Evolutionary conservation across 2,329 filamentous ascomycete genomes (phyloP), one percentile per base, ranked within the genome.

Genomic region (Conoideocrella luteorostrata): DNA sequence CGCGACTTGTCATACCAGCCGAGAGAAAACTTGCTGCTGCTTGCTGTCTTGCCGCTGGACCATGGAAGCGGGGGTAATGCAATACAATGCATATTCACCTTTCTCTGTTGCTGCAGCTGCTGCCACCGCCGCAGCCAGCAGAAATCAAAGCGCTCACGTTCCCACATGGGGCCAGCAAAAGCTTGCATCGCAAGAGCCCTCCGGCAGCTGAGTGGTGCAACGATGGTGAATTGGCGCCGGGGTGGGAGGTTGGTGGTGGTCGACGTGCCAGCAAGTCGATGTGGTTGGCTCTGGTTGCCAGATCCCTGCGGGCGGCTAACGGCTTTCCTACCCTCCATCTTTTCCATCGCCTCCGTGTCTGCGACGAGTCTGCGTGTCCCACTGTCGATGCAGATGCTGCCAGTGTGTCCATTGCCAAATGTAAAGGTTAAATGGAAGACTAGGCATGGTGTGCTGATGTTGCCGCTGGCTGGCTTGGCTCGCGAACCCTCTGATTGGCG

Each of bases 231-330:
- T 34, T 44, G 28, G 36, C 28, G 43, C 43, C 29, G 29, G 28
- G 28, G 29, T 17, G 39, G 30, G 35, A 40, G 17, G 36, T 29
- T 40, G 37, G 36, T 41, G 37, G 37, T n/a, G 38, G 43, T 32
- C 15, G 17, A 21, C 13, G n/a, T 29, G 38, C 15, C 24, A 28
- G 28, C 20, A 24, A 23, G 4, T 24, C 11, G 30, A 46, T 18
- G 39, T 39, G 44, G 36, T 43, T 39, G 44, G 34, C 28, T 12
- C n/a, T 12, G 15, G 30, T 15, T 20, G 39, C 15, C 13, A 15
- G 24, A 17, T 24, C 39, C 43, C 39, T 20, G 23, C 23, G 32
- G 38, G 43, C 43, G 43, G 38, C 38, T 45, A 45, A 22, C 26
- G 37, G 21, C 7, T 11, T 26, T 37, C 22, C 35, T 39, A 18